Conservation (phyloP, 2,329 filamentous ascomycete species). For the Hypoxylon sp. region DNA sequence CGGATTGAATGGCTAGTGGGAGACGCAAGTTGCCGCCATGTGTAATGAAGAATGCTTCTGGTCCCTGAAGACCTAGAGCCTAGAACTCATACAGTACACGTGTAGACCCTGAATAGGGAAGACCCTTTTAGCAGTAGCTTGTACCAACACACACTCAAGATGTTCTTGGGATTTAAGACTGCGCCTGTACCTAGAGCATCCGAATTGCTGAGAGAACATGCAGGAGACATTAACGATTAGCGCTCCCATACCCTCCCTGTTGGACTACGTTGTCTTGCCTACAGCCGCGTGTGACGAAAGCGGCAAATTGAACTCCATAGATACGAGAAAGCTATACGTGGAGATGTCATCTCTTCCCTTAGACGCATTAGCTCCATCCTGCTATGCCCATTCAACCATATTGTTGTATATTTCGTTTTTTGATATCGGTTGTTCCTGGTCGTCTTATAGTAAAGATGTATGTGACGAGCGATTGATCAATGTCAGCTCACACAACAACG, state of each 20-base stretch:
- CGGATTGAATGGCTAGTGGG: slow-evolving; percentile 34
- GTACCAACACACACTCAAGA: slow-evolving; percentile 7
- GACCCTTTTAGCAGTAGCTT: slow-evolving; percentile 4
- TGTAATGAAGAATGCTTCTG: slow-evolving; percentile 33
- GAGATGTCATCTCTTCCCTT: slow-evolving; percentile 8
- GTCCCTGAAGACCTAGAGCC: slow-evolving; percentile 29
- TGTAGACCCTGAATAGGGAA: slow-evolving; percentile 27
- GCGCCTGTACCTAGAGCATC: slow-evolving; percentile 20
- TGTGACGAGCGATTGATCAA: slow-evolving; percentile 11
- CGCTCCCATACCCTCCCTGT: slow-evolving; percentile 18
- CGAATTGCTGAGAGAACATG: slow-evolving; percentile 21
- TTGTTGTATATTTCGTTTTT: slow-evolving; percentile 19
- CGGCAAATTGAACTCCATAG: slow-evolving; percentile 41
- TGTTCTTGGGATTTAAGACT: neutral
- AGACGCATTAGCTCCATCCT: slow-evolving; percentile 16
- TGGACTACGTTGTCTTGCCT: slow-evolving; percentile 28
- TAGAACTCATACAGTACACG: slow-evolving; percentile 30
- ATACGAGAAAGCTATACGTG: slow-evolving; percentile 14
- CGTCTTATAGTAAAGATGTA: slow-evolving; percentile 14
- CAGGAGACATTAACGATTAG: slow-evolving; percentile 16
- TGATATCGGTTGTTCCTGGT: slow-evolving; percentile 18
- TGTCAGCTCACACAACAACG: slow-evolving; percentile 17
- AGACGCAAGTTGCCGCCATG: slow-evolving; percentile 42
- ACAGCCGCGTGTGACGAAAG: slow-evolving; percentile 49
- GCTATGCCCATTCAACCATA: slow-evolving; percentile 15